These are phyloP conservation scores for Cutaneotrichosporon cavernicola DNA, from an alignment of 1,284 basidiomycete genomes.

Conservation along the genomic window DNA sequence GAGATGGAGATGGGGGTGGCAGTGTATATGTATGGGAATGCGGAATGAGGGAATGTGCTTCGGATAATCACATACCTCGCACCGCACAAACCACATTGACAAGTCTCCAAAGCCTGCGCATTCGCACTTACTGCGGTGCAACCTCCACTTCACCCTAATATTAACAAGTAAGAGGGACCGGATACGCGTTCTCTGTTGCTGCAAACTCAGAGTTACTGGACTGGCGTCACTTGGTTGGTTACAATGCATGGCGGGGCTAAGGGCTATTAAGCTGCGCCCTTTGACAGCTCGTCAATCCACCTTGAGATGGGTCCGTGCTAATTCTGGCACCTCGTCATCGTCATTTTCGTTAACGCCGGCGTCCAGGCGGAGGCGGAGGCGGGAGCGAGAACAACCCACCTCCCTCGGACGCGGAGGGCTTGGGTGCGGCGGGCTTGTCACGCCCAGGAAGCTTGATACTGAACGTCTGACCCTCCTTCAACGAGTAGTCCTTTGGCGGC, in stretches of 20 bases:
- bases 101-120: neutral
- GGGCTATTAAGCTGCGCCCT: slow-evolving; percentile 2
- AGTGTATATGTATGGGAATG: neutral
- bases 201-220: too few species aligned
- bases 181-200: too few species aligned
- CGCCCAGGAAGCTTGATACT: slow-evolving; percentile 81
- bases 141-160: neutral
- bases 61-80: neutral
- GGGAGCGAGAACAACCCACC: slow-evolving; percentile 43
- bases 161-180: too few species aligned
- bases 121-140: neutral
- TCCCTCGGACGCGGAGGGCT: neutral
- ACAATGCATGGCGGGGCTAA: slow-evolving; percentile 4
- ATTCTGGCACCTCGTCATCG: too few species aligned
- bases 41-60: neutral
- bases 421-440: slow-evolving; percentile 30
- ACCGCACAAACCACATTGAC: neutral
- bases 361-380: slow-evolving; percentile 48
- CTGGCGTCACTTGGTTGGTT: too few species aligned
- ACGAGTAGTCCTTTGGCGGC: slow-evolving; percentile 88
- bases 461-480: slow-evolving; percentile 97
- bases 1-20: neutral
- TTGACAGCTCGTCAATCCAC: neutral
- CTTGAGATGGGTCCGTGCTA: neutral
- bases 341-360: neutral